Base-by-base conservation (phyloP, 257 asterid species). In the Solanum piurae region DNA sequence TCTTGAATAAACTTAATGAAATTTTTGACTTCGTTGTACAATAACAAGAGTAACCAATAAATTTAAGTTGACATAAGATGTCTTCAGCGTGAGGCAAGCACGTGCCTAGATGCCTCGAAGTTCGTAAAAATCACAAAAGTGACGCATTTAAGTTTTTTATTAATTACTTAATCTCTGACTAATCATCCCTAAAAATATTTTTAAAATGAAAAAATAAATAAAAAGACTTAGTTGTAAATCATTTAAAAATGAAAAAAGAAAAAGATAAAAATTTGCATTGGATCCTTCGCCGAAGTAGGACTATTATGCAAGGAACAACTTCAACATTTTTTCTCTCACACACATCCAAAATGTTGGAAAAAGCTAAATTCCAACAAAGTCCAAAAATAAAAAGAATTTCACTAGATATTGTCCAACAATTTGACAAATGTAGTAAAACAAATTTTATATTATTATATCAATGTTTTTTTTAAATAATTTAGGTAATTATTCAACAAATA, bases 251-350 rank as follows among this genome's bases (percentile, higher is more conserved):
- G 9, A 27, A 44, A 27, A 14, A 79, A 80, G 42, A 29, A 14
- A 49, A 49, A 49, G 68, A 49, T 5, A n/a, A 36, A 46, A 80
- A 46, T 49, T 44, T 80, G 85, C 85, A 49, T 80, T 49, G 85
- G 85, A 80, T 80, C 85, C 85, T 29, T 80, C 85, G 68, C 69
- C 85, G 85, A 80, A 80, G 84, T 44, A 44, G 66, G 68, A 80
- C 68, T 80, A 80, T 27, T 46, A 80, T 80, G 40, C 68, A 27
- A 80, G 68, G 42, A 80, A 46, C 85, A 80, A 49, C 29, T 29
- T 9, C 69, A 18, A 10, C 60, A 14, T n/a, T 27, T 49, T 6
- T 46, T 49, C 16, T 12, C 33, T 6, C 29, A 0, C 68, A 25
- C 85, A 80, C 29, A 29, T 46, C 85, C 85, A 80, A 44, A 46